These are phyloP conservation scores for Adansonia grandidieri DNA, from an alignment of 441 rosid species.

Conservation along the genomic window DNA sequence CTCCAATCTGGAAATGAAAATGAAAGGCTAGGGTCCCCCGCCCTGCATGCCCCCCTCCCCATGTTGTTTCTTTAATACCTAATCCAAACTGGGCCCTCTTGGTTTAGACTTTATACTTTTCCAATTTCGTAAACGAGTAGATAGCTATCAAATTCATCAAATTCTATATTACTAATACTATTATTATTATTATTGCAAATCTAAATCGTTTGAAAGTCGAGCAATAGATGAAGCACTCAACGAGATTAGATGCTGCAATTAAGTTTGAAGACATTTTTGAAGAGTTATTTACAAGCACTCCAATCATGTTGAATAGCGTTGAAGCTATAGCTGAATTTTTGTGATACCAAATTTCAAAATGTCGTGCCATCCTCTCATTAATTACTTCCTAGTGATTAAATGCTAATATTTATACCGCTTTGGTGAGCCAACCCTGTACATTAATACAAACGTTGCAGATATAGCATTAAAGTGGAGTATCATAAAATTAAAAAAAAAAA, in stretches of 20 bases:
- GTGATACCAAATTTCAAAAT: neutral
- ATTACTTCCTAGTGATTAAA: neutral
- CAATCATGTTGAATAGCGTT: neutral
- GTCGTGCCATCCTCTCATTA: neutral
- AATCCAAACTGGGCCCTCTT: constrained; percentile 10
- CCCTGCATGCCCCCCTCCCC: neutral
- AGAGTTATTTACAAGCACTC: neutral
- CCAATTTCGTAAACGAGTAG: neutral
- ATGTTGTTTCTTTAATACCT: neutral
- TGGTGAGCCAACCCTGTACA: neutral
- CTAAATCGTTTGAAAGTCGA: neutral
- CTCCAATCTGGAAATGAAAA: constrained; percentile 15
- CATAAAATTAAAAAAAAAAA: neutral
- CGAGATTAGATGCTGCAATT: neutral
- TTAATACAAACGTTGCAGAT: neutral
- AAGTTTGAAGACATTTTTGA: constrained; percentile 8
- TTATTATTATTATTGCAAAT: neutral
- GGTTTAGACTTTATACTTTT: neutral
- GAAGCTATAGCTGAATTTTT: neutral
- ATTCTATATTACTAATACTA: neutral
- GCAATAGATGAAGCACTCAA: neutral
- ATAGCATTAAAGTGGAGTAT: neutral
- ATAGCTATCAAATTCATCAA: neutral
- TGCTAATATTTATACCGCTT: neutral
- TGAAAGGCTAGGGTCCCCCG: neutral